phyloP scores from a whole-genome alignment of 2,329 filamentous ascomycete genomes.

The Fusarium nodosum region DNA sequence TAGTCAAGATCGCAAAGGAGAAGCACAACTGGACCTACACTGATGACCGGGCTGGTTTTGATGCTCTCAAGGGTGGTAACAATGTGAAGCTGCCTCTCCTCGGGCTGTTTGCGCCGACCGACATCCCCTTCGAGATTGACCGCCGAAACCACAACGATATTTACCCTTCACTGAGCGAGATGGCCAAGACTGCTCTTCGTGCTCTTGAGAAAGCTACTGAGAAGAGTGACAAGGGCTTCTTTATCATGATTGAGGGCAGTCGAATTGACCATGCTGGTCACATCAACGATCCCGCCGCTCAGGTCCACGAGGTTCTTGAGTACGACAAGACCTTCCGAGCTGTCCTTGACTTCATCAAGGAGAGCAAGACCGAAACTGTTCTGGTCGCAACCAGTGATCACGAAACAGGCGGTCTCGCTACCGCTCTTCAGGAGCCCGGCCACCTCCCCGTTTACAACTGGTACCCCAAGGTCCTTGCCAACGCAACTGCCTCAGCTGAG shows the following conservation, averaged over 20 bases:
- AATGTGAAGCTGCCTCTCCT: slow-evolving; percentile 83
- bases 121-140: slow-evolving; percentile 96
- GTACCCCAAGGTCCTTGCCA: slow-evolving; percentile 84
- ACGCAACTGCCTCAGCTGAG: slow-evolving; percentile 82
- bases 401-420: slow-evolving; percentile 90
- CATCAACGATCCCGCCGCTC: slow-evolving; percentile 84
- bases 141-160: slow-evolving; percentile 80
- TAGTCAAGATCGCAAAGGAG: slow-evolving; percentile 78
- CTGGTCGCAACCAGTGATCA: slow-evolving; percentile 95
- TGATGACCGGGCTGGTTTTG: slow-evolving; percentile 79
- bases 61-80: slow-evolving; percentile 76
- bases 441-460: slow-evolving; percentile 75
- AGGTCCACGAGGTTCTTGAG: slow-evolving; percentile 92
- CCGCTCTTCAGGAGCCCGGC: slow-evolving; percentile 75
- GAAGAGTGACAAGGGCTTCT: slow-evolving; percentile 92
- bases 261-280: slow-evolving; percentile 96
- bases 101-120: slow-evolving; percentile 83
- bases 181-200: slow-evolving; percentile 85
- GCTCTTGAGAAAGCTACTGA: slow-evolving; percentile 85
- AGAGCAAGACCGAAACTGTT: slow-evolving; percentile 79
- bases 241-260: slow-evolving; percentile 98
- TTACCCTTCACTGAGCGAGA: slow-evolving; percentile 92
- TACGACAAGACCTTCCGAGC: slow-evolving; percentile 89
- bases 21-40: slow-evolving; percentile 86
- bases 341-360: slow-evolving; percentile 86